Evolutionary conservation across 768 basidiomycete genomes (phyloP).

Genomic region (Lentinus tigrinus): DNA sequence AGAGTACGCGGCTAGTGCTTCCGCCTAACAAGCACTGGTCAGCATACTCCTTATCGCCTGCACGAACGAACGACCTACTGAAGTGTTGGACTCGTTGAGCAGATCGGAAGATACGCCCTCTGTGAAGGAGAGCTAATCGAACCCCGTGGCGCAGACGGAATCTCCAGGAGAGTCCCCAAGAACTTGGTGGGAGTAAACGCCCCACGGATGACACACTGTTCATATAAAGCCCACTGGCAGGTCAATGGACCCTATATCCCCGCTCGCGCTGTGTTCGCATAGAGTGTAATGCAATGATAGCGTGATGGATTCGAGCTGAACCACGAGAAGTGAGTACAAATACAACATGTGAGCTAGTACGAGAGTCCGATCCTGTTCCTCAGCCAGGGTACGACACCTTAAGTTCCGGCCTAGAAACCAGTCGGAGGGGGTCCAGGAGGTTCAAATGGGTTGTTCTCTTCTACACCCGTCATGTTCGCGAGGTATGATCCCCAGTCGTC

Average conservation of each 20-base stretch:
- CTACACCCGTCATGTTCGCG: neutral
- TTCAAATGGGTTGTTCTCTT: neutral
- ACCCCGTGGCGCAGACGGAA: conserved; percentile 67
- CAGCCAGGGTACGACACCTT: too few species aligned
- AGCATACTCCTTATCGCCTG: neutral
- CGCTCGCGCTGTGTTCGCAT: too few species aligned
- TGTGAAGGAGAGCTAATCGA: conserved; percentile 72
- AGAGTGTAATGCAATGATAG: too few species aligned
- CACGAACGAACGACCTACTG: conserved; percentile 10
- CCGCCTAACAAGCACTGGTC: neutral
- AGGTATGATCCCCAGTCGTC: conserved; percentile 40
- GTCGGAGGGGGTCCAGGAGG: neutral
- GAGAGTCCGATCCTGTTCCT: too few species aligned
- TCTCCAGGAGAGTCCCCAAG: conserved; percentile 63
- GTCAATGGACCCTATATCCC: too few species aligned
- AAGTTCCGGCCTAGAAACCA: neutral
- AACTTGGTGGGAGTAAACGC: conserved; percentile 64
- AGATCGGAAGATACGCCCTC: conserved; percentile 74
- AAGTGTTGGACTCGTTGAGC: conserved; percentile 51
- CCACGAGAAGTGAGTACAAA: too few species aligned
- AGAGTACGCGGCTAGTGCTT: conserved; percentile 31
- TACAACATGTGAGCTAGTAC: too few species aligned
- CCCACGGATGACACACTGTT: too few species aligned
- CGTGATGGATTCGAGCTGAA: too few species aligned
- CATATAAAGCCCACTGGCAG: too few species aligned